These are phyloP conservation scores for Rhizopogon vulgaris DNA, from an alignment of 768 basidiomycete species.

Conservation along the genomic window DNA sequence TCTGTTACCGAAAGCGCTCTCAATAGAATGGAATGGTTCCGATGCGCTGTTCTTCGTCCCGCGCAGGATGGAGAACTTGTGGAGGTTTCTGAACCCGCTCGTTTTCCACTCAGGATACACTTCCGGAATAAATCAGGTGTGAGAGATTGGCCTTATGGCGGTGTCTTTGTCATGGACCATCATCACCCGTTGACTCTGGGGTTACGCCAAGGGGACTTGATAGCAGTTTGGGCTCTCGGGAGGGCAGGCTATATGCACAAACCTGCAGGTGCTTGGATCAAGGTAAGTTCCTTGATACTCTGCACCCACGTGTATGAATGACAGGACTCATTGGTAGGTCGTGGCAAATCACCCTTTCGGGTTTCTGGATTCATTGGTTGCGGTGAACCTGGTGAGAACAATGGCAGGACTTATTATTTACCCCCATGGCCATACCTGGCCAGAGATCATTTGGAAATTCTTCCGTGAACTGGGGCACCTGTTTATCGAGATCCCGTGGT, in stretches of 20 bases:
- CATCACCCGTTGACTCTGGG: neutral
- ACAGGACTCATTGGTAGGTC: neutral
- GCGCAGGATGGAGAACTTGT: neutral
- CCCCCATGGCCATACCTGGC: neutral
- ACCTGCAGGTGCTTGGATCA: neutral
- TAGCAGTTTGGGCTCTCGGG: constrained; percentile 1
- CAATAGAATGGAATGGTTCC: neutral
- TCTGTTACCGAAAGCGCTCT: neutral
- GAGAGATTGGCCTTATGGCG: neutral
- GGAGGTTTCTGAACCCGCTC: neutral
- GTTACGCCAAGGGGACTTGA: neutral
- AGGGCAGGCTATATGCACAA: neutral
- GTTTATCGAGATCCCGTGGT: neutral
- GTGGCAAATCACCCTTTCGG: neutral
- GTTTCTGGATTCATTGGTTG: neutral
- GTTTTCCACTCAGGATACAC: neutral
- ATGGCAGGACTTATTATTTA: neutral
- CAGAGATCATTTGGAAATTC: neutral
- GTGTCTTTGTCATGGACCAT: neutral
- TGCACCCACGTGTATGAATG: neutral
- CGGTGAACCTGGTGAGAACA: neutral
- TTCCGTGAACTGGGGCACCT: neutral
- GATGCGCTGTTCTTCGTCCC: neutral
- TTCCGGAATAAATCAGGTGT: neutral
- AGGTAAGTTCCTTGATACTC: neutral